Evolutionary conservation across 805 yeast genomes (phyloP).

Genomic region (Jamesozyma rosinii): DNA sequence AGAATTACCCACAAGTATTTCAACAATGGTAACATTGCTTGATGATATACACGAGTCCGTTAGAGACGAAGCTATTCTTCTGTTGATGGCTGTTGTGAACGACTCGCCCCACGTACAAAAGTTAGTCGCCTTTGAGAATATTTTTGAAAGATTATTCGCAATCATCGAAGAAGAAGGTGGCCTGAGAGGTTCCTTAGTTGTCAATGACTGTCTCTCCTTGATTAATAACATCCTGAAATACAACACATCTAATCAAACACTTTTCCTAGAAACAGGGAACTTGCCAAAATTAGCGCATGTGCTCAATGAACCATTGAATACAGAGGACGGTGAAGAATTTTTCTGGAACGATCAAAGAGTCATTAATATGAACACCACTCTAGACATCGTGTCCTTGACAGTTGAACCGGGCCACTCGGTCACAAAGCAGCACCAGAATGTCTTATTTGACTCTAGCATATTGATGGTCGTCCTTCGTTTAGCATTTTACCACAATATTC

Average conservation of each 20-base stretch:
- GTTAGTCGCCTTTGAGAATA: conserved; percentile 87
- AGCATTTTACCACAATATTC: conserved; percentile 58
- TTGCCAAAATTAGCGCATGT: conserved; percentile 54
- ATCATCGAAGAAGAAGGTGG: conserved; percentile 85
- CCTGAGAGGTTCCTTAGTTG: conserved; percentile 77
- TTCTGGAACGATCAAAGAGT: conserved; percentile 73
- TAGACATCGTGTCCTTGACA: conserved; percentile 66
- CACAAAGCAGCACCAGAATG: conserved; percentile 50
- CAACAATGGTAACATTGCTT: conserved; percentile 56
- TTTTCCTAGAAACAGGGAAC: conserved; percentile 79
- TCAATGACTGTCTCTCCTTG: conserved; percentile 78
- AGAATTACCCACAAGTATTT: conserved; percentile 67
- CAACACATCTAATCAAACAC: conserved; percentile 83
- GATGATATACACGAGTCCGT: conserved; percentile 72
- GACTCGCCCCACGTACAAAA: conserved; percentile 83
- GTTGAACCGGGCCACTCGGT: conserved; percentile 65
- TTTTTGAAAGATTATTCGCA: conserved; percentile 72
- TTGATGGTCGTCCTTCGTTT: conserved; percentile 58
- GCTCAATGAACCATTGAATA: conserved; percentile 50
- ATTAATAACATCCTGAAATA: conserved; percentile 64
- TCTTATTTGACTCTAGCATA: conserved; percentile 51
- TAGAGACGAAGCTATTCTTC: conserved; percentile 74
- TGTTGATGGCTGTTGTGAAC: conserved; percentile 75
- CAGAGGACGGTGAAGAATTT: conserved; percentile 27
- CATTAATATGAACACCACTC: conserved; percentile 52